Percentiles rank a stretch among this genome's conserved stretches.
Conservation (phyloP, 2,329 filamentous ascomycete genomes). For the Penicillium occitanis region DNA sequence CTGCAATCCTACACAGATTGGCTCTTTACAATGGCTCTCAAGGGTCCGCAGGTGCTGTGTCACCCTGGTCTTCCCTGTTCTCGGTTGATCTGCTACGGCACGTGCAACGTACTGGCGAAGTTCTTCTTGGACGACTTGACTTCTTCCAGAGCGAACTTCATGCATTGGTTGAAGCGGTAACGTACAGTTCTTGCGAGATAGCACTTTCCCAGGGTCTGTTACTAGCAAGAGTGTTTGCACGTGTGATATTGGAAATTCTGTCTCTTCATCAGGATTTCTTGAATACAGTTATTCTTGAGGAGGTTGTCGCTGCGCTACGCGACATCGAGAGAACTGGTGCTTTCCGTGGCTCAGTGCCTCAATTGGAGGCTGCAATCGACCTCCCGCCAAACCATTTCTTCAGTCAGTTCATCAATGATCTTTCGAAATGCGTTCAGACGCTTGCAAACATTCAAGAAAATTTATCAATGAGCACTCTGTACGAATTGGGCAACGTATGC, state of each 20-base stretch:
- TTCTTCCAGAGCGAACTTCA: constrained; percentile 66
- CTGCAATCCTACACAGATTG: constrained; percentile 38
- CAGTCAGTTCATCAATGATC: constrained; percentile 30
- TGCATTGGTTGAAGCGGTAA: constrained; percentile 57
- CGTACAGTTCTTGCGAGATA: constrained; percentile 52
- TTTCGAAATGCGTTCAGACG: constrained; percentile 31
- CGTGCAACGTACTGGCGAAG: constrained; percentile 53
- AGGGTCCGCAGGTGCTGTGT: constrained; percentile 32
- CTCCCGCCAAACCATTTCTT: constrained; percentile 39
- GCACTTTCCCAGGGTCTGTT: constrained; percentile 51
- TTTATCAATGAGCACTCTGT: constrained; percentile 25
- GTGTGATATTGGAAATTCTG: constrained; percentile 36
- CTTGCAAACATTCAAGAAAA: constrained; percentile 24
- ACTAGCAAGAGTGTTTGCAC: constrained; percentile 51
- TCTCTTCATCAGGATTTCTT: constrained; percentile 35
- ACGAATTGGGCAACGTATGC: constrained; percentile 63
- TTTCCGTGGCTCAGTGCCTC: constrained; percentile 21
- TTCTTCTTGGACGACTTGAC: constrained; percentile 60
- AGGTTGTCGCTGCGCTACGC: constrained; percentile 28
- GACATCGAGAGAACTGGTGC: constrained; percentile 28
- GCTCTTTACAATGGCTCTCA: constrained; percentile 39
- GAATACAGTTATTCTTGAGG: constrained; percentile 8
- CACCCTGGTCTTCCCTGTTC: constrained; percentile 52
- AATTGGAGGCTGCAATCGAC: constrained; percentile 25
- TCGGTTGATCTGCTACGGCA: constrained; percentile 57